phyloP scores from a whole-genome alignment of 306 rosid genomes.

The Casuarina equisetifolia region DNA sequence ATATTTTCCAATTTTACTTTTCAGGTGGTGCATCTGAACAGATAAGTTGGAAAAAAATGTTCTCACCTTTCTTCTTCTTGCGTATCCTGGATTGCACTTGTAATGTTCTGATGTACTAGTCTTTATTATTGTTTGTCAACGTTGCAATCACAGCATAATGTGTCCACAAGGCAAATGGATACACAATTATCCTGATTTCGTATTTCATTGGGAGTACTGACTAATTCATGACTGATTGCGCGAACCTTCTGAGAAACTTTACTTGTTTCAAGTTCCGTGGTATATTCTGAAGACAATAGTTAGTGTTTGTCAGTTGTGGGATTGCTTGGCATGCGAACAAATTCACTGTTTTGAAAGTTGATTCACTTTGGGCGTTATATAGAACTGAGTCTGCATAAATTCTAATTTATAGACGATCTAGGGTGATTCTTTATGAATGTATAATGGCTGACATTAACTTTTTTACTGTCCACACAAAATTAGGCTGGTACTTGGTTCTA shows the following conservation, averaged over 20 bases:
- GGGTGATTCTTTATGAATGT: neutral
- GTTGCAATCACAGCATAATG: neutral
- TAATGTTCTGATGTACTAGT: neutral
- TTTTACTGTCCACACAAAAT: neutral
- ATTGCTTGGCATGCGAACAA: constrained; percentile 2
- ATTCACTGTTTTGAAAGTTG: neutral
- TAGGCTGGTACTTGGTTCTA: neutral
- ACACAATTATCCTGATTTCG: neutral
- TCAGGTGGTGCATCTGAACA: neutral
- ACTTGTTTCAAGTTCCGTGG: neutral
- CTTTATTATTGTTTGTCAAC: too few relatives aligned
- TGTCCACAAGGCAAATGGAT: constrained; percentile 6
- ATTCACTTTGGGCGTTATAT: neutral
- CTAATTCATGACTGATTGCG: too few relatives aligned
- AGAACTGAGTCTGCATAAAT: neutral
- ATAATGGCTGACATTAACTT: neutral
- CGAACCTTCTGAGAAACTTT: neutral
- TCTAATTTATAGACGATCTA: neutral
- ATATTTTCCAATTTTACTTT: neutral
- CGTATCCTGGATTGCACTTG: neutral
- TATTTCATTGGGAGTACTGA: too few relatives aligned
- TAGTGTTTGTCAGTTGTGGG: too few relatives aligned
- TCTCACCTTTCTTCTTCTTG: neutral
- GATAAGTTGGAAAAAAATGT: neutral
- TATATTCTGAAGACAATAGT: neutral